Evolutionary conservation across 1,284 basidiomycete genomes (phyloP), one percentile per base, ranked within the genome.

Genomic region (Pyrrhoderma noxium): DNA sequence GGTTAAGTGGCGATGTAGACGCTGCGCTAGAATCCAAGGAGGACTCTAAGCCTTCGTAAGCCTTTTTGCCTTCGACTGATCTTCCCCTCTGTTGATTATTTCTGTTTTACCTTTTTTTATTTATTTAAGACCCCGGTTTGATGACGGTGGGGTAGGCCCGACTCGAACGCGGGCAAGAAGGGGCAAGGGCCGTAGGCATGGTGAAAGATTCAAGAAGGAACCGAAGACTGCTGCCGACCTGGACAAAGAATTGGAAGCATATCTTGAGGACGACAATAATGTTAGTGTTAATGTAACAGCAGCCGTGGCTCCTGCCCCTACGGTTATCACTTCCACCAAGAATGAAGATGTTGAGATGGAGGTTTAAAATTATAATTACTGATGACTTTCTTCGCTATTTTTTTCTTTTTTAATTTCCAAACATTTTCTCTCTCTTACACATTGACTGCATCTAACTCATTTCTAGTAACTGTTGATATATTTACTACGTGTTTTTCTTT

Each of bases 191-290:
- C 57, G 53, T 44, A 61, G 59, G 51, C 61, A 60, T 27, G 58
- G 64, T 11, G 65, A 63, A 21, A 61, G 50, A 55, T 68, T 68
- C 3, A 79, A 77, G 62, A 78, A 77, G 39, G 45, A 47, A 63
- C 72, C 72, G 27, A 77, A 88, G 63, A 91, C 87, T 7, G 84
- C 80, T 3, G 87, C 82, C 50, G 91, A 96, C 59, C 70, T 97
- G 51, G 94, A 97, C 67, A 84, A 80, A 63, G 93, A 97, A 69
- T 67, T 97, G 56, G 93, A 96, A 59, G 82, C 85, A 1, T 96
- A 94, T 67, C 93, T 95, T 90, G 80, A 82, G 55, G 74, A 78
- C n/a, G 51, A 51, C 27, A n/a, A n/a, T n/a, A n/a, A n/a, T n/a
- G n/a, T n/a, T n/a, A n/a, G n/a, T n/a, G n/a, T n/a, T n/a, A n/a